Percentiles rank a stretch among this genome's conserved stretches.
Conservation (phyloP, 176 grass and related monocot species). For the Urochloa ruziziensis region DNA sequence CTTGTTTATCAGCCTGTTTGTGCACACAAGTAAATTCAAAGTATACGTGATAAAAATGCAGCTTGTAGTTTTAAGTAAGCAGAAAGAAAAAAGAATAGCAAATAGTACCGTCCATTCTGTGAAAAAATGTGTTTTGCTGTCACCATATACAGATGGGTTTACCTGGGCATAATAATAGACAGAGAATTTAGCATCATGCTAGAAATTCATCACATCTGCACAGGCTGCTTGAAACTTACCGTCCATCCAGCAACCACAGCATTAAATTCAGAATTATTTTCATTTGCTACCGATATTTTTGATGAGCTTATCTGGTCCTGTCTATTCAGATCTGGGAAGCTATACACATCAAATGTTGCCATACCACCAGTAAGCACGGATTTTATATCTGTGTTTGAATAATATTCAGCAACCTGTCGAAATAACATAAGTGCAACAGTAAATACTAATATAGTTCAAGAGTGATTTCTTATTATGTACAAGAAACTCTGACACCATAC, state of each 20-base stretch:
- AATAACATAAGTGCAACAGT: not conserved
- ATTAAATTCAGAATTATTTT: not conserved
- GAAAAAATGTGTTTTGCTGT: conserved; percentile 25
- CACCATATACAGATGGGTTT: not conserved
- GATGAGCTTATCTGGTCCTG: not conserved
- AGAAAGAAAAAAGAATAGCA: too few species aligned
- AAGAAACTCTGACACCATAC: too few species aligned
- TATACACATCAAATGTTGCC: conserved; percentile 4
- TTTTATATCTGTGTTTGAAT: not conserved
- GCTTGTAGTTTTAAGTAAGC: not conserved
- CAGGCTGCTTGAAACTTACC: not conserved
- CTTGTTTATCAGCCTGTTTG: not conserved
- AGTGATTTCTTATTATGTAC: not conserved
- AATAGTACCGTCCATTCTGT: not conserved
- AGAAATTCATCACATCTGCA: not conserved
- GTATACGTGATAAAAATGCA: too few species aligned
- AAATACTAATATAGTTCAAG: not conserved
- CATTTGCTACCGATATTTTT: not conserved
- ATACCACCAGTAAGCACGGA: not conserved
- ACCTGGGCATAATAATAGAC: not conserved
- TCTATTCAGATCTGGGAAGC: not conserved
- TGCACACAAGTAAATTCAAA: not conserved
- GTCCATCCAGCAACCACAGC: not conserved
- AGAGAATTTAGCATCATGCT: too few species aligned
- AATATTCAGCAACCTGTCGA: not conserved